These are phyloP conservation scores for Aspergillus neotritici DNA, from an alignment of 2,329 filamentous ascomycete species.

Conservation along the genomic window DNA sequence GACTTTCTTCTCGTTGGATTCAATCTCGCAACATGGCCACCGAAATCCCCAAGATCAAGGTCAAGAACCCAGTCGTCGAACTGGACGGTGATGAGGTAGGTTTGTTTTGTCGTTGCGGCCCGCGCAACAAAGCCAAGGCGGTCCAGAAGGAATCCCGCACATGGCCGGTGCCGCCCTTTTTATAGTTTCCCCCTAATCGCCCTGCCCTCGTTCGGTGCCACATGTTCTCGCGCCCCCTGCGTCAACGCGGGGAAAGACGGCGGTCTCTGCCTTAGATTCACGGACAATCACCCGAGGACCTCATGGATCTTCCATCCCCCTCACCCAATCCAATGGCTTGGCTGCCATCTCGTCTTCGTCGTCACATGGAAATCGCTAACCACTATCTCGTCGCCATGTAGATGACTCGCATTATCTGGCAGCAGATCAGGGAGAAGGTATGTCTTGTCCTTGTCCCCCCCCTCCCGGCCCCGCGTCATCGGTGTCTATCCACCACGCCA, in stretches of 20 bases:
- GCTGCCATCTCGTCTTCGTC: not conserved
- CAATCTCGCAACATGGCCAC: constrained; percentile 45
- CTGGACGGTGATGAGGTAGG: constrained; percentile 71
- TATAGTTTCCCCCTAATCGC: constrained; percentile 11
- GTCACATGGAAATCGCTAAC: constrained; percentile 14
- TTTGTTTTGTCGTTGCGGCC: constrained; percentile 4
- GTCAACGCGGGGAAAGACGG: constrained; percentile 31
- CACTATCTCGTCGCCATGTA: constrained; percentile 34
- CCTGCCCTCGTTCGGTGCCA: constrained; percentile 11
- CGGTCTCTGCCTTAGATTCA: constrained; percentile 14
- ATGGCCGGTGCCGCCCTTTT: constrained; percentile 3
- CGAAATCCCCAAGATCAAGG: constrained; percentile 80
- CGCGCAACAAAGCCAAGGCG: not conserved
- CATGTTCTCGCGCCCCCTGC: constrained; percentile 23
- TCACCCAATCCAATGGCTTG: constrained; percentile 5
- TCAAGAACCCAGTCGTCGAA: constrained; percentile 98
- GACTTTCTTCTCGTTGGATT: constrained; percentile 23
- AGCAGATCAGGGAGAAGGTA: constrained; percentile 94
- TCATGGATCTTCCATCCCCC: not conserved
- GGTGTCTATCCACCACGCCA: not conserved
- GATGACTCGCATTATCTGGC: constrained; percentile 99
- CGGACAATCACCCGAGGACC: constrained; percentile 20
- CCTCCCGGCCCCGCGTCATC: constrained; percentile 3
- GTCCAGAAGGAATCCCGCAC: constrained; percentile 2
- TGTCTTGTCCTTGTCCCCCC: constrained; percentile 19